Evolutionary conservation across 1,284 basidiomycete genomes (phyloP), one percentile per base, ranked within the genome.

Genomic region (Trichosporon coremiiforme): DNA sequence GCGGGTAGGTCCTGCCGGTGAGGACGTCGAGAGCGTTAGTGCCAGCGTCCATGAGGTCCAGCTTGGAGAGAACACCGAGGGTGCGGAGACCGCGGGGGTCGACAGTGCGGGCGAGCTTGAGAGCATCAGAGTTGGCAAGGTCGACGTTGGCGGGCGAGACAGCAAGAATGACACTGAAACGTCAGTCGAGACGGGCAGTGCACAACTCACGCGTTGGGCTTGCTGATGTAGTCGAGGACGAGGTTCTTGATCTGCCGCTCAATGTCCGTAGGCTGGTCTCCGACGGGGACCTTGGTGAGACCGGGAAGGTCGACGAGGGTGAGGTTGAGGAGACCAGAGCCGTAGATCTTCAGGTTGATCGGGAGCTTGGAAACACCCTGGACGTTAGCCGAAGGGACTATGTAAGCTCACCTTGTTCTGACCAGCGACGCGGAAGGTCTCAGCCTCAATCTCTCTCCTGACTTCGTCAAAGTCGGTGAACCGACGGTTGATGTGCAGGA

Each of bases 41-140:
- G 50, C 96, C 96, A 12, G 95, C 94, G 80, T 98, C 96, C 96
- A 99, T 99, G 53, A 99, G 88, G 84, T 99, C 96, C 64, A 99
- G 89, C 85, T 99, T 99, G 33, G 95, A 96, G 65, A 99, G 87
- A 25, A 99, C 93, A 70, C 96, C 96, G 71, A 98, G 94, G 22
- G 96, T 99, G 36, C 96, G 89, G 31, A 95, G 89, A 17, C 96
- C 95, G 84, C 97, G 94, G 0, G 96, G 93, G 80, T 99, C 96
- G 64, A 98, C 94, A 7, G 90, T 89, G 62, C 96, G 92, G 13
- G 63, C 96, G 62, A 99, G 90, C 83, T 98, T 98, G 75, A 99
- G 89, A 2, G 95, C 91, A 82, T 98, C 96, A 0, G 96, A 98
- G 84, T 99, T 99, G 79, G 96, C 96, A 68, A 99, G 89, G 84